A percentile compares a stretch with the other conserved stretches of the same genome.
phyloP scores from a whole-genome alignment of 1,284 basidiomycete genomes.

The Apiotrichum gracile region DNA sequence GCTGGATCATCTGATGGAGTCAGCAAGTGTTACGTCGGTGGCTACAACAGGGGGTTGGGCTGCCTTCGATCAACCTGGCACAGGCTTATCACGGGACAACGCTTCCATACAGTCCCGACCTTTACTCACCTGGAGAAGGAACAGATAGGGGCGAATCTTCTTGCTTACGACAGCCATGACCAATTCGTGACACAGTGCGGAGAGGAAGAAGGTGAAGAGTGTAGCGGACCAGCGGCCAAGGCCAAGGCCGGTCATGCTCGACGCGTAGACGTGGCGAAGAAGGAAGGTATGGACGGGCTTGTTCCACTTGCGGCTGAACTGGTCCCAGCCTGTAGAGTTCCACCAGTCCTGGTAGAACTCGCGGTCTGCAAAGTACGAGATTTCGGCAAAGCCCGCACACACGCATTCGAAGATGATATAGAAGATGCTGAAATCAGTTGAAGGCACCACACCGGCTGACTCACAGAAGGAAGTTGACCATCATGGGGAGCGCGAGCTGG shows the following conservation, averaged over 20 bases:
- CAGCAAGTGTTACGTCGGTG: neutral
- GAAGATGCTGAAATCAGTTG: constrained; percentile 36
- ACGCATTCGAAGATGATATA: constrained; percentile 68
- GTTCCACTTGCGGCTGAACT: constrained; percentile 96
- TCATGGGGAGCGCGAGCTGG: constrained; percentile 88
- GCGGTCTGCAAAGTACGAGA: constrained; percentile 88
- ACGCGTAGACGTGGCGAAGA: constrained; percentile 87
- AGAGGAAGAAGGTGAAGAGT: constrained; percentile 84
- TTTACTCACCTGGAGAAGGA: constrained; percentile 39
- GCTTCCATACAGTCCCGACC: no score
- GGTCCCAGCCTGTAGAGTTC: constrained; percentile 95
- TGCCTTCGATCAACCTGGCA: neutral
- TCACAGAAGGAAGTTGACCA: constrained; percentile 55
- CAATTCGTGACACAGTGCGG: constrained; percentile 83
- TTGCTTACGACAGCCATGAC: constrained; percentile 95
- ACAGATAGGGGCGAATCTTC: constrained; percentile 59
- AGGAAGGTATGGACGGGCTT: constrained; percentile 70
- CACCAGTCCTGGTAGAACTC: constrained; percentile 99
- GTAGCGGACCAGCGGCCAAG: constrained; percentile 73
- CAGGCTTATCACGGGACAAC: no score
- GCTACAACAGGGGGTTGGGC: no score
- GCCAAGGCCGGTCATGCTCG: constrained; percentile 70
- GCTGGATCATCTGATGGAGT: constrained; percentile 67
- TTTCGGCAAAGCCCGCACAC: constrained; percentile 89
- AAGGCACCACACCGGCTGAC: constrained; percentile 4